Percentiles rank a stretch among this genome's conserved stretches.
Evolutionary conservation across 345 rosid species (phyloP).

Genomic region (Geranium rotundifolium): DNA sequence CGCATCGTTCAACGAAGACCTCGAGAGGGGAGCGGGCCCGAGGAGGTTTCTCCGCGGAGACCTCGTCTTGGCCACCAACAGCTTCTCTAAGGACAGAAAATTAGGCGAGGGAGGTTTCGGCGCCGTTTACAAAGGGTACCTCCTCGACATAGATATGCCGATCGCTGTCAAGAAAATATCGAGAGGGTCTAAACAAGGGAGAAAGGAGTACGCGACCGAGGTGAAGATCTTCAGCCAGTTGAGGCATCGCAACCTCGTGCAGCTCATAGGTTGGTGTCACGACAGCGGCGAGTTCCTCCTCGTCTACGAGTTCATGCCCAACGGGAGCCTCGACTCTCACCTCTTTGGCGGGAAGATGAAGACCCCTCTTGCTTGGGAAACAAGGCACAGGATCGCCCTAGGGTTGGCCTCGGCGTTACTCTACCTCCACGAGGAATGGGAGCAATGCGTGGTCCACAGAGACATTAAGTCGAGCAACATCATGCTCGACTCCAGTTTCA

Average conservation of each 20-base stretch:
- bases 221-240: slow-evolving; percentile 4
- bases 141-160: not conserved
- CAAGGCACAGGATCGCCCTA: not conserved
- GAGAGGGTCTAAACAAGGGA: not conserved
- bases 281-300: not conserved
- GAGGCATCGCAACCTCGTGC: slow-evolving; percentile 3
- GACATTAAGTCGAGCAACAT: slow-evolving; percentile 8
- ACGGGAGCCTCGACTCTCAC: slow-evolving; percentile 4
- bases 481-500: slow-evolving; percentile 5
- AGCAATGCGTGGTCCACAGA: slow-evolving; percentile 5
- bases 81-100: not conserved
- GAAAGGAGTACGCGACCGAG: slow-evolving; percentile 5
- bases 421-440: slow-evolving; percentile 6
- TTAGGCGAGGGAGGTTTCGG: slow-evolving; percentile 6
- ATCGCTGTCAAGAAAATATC: slow-evolving; percentile 7
- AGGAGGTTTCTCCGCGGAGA: not conserved
- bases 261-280: slow-evolving; percentile 4
- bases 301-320: slow-evolving; percentile 5
- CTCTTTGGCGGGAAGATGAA: not conserved
- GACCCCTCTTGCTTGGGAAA: not conserved
- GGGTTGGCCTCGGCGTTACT: slow-evolving; percentile 5
- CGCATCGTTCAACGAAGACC: not conserved
- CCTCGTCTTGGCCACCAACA: not conserved
- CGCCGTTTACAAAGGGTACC: slow-evolving; percentile 2
- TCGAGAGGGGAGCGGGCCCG: slow-evolving; percentile 2